A percentile compares a stretch with the other conserved stretches of the same genome.
These are phyloP conservation scores for Mycena capillaripes DNA, from an alignment of 768 basidiomycete species.

Conservation along the genomic window DNA sequence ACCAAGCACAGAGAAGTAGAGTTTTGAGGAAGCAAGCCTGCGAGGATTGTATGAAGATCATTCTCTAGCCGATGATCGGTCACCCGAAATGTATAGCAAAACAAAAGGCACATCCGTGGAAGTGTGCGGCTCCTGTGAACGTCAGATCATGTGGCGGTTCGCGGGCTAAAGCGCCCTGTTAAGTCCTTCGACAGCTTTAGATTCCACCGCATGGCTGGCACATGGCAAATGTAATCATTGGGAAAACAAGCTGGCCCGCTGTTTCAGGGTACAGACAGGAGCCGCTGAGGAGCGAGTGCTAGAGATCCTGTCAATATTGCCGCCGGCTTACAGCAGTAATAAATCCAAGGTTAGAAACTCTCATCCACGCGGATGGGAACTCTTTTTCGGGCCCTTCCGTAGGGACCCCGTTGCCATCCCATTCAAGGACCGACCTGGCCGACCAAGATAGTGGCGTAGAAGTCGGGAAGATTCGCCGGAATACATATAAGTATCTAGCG, in stretches of 20 bases:
- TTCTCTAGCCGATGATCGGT: constrained; percentile 13
- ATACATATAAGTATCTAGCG: background rate
- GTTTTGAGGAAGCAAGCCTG: background rate
- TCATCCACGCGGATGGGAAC: constrained; percentile 11
- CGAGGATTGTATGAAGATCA: background rate
- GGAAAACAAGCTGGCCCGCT: background rate
- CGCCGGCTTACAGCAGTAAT: constrained; percentile 22
- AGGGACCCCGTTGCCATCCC: constrained; percentile 24
- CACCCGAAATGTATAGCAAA: background rate
- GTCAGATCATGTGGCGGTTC: constrained; percentile 10
- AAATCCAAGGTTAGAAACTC: constrained; percentile 26
- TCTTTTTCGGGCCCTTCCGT: constrained; percentile 2
- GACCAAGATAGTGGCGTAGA: constrained; percentile 31
- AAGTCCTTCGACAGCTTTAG: background rate
- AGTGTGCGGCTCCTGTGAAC: background rate
- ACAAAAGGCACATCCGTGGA: background rate
- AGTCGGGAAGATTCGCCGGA: background rate
- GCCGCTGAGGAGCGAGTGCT: too few relatives aligned
- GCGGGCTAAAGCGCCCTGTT: background rate
- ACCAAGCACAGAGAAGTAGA: background rate
- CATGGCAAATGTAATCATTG: constrained; percentile 25
- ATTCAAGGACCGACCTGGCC: constrained; percentile 15
- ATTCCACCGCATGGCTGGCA: constrained; percentile 15
- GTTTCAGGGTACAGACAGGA: background rate
- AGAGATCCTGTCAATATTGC: background rate